A percentile compares a stretch with the other conserved stretches of the same genome.
phyloP scores from a whole-genome alignment of 345 rosid species.

The Geranium brycei region DNA sequence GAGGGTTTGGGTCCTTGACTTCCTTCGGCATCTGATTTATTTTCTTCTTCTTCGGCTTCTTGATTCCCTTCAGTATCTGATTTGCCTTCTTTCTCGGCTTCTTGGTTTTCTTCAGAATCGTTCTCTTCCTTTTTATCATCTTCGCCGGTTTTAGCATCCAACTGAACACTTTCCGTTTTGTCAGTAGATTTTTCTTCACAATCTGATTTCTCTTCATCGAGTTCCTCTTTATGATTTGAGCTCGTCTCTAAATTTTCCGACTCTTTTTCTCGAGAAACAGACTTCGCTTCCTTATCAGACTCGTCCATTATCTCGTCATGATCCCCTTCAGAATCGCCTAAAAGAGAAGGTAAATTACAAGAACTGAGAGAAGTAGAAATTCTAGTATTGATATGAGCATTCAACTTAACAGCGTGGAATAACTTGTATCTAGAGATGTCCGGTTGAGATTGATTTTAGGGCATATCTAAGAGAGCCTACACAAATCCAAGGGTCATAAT shows the following conservation, averaged over 20 bases:
- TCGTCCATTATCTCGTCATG: constrained; percentile 20
- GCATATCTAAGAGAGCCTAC: no score
- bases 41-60: not conserved
- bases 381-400: not conserved
- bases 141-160: constrained; percentile 17
- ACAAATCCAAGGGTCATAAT: no score
- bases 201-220: constrained; percentile 36
- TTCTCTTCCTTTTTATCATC: constrained; percentile 24
- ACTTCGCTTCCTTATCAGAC: constrained; percentile 30
- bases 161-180: constrained; percentile 17
- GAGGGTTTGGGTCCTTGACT: constrained; percentile 13
- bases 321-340: constrained; percentile 35
- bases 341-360: constrained; percentile 3
- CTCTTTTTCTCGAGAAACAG: constrained; percentile 23
- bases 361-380: not conserved
- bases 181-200: constrained; percentile 23
- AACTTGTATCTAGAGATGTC: no score
- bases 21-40: not conserved
- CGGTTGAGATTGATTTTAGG: no score
- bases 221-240: constrained; percentile 21
- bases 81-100: constrained; percentile 1
- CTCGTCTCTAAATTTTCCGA: constrained; percentile 26
- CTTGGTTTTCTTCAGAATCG: constrained; percentile 11
- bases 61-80: constrained; percentile 24
- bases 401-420: not conserved